Base-by-base conservation (phyloP, 768 basidiomycete species). In the Collybiopsis confluens region DNA sequence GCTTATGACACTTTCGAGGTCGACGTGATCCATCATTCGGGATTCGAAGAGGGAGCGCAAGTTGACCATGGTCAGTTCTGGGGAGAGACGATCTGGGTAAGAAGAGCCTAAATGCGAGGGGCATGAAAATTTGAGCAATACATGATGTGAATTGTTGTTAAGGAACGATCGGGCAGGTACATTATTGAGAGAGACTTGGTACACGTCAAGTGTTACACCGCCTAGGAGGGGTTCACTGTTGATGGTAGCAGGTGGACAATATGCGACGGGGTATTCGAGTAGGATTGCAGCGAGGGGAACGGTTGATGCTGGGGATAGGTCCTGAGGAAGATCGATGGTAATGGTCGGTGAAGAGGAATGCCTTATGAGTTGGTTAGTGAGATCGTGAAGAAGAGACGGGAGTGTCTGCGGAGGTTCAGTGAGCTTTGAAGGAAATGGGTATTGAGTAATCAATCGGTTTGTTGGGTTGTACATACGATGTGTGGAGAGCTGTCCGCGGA, bases 241-340 rank as follows among this genome's bases (percentile, higher is more conserved):
- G 4, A 62, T 44, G 46, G 83, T 83, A 21, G 76, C 73, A 30
- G 41, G 24, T 27, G 52, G 52, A 20, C 52, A 53, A 45, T 76
- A 78, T n/a, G 73, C 75, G 8, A 85, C 75, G 8, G 80, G 79
- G 59, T 86, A 87, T 54, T 84, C 84, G 30, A 86, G 75, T 23
- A 86, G 63, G 7, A 83, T 55, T 1, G 74, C 85, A 3, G 85
- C 81, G 4, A 87, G 69, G 13, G 85, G 78, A 38, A 87, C 67
- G 1, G 70, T 64, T 13, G 47, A 44, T 20, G 10, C n/a, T 15
- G 55, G 26, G 7, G 45, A 30, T 15, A 58, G 21, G 20, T 40
- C 49, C 36, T 54, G 36, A 6, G 57, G 30, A 23, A 56, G 57
- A 33, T 21, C 28, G 8, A 58, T 40, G 6, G 54, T 52, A n/a